These are phyloP conservation scores for Cystobasidiopsis lactophilus DNA, from an alignment of 768 basidiomycete genomes.

Conservation along the genomic window DNA sequence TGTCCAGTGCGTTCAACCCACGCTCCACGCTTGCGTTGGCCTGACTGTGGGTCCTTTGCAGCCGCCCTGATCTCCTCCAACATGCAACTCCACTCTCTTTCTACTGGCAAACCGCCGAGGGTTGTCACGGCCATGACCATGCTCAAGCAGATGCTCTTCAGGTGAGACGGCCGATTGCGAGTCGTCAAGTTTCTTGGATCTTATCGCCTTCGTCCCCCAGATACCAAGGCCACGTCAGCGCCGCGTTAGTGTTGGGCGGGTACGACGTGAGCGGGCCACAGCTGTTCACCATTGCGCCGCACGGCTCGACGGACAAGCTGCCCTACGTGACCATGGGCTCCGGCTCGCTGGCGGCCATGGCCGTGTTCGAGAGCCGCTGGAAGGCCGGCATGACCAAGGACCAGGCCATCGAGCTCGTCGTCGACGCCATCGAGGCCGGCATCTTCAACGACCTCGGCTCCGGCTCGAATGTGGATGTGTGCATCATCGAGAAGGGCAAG, in stretches of 20 bases:
- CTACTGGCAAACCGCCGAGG: slow-evolving; percentile 71
- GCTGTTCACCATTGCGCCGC: slow-evolving; percentile 83
- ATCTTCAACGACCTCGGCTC: slow-evolving; percentile 99
- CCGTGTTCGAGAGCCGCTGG: slow-evolving; percentile 81
- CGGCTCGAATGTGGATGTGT: slow-evolving; percentile 94
- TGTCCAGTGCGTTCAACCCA: slow-evolving; percentile 29
- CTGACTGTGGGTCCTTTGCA: slow-evolving; percentile 3
- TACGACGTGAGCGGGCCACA: slow-evolving; percentile 88
- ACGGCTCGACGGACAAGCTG: slow-evolving; percentile 94
- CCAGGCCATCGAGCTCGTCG: slow-evolving; percentile 61
- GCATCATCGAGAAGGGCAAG: slow-evolving; percentile 63
- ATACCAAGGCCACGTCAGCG: slow-evolving; percentile 81
- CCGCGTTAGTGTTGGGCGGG: slow-evolving; percentile 85
- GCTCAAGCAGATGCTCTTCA: slow-evolving; percentile 86
- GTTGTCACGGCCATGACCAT: slow-evolving; percentile 98
- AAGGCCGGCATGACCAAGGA: slow-evolving; percentile 60
- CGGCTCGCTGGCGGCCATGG: slow-evolving; percentile 91
- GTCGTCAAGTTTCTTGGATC: background rate
- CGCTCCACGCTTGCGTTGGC: background rate
- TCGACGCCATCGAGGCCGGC: slow-evolving; percentile 72
- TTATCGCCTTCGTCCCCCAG: slow-evolving; percentile 28
- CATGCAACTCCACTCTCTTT: slow-evolving; percentile 75
- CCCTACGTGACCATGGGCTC: slow-evolving; percentile 99
- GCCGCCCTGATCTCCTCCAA: slow-evolving; percentile 83
- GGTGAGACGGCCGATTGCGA: slow-evolving; percentile 31